A percentile compares a stretch with the other conserved stretches of the same genome.
Evolutionary conservation across 768 basidiomycete genomes (phyloP).

Genomic region (Psilocybe cyanescens): DNA sequence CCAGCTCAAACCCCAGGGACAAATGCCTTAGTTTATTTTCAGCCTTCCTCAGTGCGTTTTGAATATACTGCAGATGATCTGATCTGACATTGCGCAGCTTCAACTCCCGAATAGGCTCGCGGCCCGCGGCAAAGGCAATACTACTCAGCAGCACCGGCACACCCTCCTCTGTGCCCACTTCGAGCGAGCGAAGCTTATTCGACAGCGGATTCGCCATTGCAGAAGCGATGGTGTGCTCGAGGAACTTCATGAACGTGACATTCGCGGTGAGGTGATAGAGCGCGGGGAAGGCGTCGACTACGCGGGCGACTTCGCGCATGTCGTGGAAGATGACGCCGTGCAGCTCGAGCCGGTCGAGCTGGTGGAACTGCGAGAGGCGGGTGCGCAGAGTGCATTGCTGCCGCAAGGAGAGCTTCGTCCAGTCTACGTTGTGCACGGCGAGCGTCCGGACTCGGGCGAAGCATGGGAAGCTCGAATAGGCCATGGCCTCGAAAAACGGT

Average conservation of each 20-base stretch:
- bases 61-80: conserved; percentile 21
- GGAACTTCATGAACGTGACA: conserved; percentile 30
- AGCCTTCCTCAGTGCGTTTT: conserved; percentile 11
- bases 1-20: conserved; percentile 17
- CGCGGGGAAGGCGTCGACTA: conserved; percentile 24
- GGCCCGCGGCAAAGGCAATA: conserved; percentile 5
- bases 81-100: conserved; percentile 21
- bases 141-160: conserved; percentile 27
- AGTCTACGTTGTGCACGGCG: conserved; percentile 30
- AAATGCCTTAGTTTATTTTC: conserved; percentile 22
- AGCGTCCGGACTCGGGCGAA: conserved; percentile 24
- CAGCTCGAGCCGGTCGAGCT: conserved; percentile 27
- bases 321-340: conserved; percentile 33
- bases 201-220: conserved; percentile 16
- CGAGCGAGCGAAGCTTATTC: conserved; percentile 22
- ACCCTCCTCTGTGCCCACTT: conserved; percentile 29
- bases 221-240: conserved; percentile 26
- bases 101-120: conserved; percentile 11
- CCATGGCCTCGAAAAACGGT: conserved; percentile 21
- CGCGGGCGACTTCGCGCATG: conserved; percentile 30
- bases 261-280: conserved; percentile 28
- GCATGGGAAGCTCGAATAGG: conserved; percentile 19
- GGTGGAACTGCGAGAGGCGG: conserved; percentile 22
- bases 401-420: conserved; percentile 26
- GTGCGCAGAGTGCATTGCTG: conserved; percentile 22